Evolutionary conservation across 2,329 filamentous ascomycete genomes (phyloP).

Genomic region (Venturia oleaginea): DNA sequence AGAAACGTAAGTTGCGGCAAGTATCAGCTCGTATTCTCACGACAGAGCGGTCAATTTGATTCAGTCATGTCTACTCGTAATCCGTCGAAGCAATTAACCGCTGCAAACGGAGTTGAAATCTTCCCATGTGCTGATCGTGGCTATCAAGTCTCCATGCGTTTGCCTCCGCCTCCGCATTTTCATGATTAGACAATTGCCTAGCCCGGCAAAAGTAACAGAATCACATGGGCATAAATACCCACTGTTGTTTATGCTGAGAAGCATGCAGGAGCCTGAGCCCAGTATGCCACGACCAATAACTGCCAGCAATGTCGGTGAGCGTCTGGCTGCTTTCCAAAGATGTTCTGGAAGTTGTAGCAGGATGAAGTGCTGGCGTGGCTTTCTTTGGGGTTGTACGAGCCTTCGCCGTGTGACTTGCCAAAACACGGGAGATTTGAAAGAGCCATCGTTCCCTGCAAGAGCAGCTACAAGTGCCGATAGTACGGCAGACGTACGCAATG

Average conservation of each 20-base stretch:
- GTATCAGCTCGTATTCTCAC: not conserved
- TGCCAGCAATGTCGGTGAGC: not conserved
- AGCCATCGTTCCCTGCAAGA: not conserved
- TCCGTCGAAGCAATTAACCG: not conserved
- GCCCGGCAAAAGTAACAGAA: not conserved
- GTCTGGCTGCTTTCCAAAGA: not conserved
- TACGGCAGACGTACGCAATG: not conserved
- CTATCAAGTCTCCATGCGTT: not conserved
- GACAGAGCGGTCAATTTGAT: not conserved
- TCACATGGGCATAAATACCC: not conserved
- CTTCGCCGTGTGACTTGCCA: not conserved
- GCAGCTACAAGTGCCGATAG: not conserved
- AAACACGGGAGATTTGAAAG: not conserved
- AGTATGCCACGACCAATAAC: not conserved
- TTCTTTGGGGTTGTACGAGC: not conserved
- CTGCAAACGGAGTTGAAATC: not conserved
- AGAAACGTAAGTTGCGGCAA: not conserved
- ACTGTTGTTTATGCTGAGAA: not conserved
- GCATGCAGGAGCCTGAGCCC: not conserved
- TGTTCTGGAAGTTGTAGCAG: not conserved
- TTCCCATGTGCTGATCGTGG: not conserved
- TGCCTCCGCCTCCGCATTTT: conserved; percentile 4
- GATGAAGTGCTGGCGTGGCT: not conserved
- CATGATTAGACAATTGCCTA: not conserved
- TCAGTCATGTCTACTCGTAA: not conserved